These are phyloP conservation scores for Paecilomyces dactylethromorphus DNA, from an alignment of 2,329 filamentous ascomycete species.

Conservation along the genomic window DNA sequence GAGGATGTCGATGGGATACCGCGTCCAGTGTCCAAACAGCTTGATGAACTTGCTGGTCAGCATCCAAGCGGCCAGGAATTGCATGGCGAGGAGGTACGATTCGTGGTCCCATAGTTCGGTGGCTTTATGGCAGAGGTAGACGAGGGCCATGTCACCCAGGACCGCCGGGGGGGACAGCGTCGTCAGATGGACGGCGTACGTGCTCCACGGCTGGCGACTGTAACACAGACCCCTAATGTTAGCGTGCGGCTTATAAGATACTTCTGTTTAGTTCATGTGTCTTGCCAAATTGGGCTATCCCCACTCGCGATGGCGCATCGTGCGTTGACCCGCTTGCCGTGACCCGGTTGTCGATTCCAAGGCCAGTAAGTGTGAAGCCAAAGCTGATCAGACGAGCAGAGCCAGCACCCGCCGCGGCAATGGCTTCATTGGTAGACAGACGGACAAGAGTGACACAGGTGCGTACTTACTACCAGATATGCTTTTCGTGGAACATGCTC, in stretches of 20 bases:
- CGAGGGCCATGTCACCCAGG: constrained; percentile 65
- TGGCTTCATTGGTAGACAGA: constrained; percentile 1
- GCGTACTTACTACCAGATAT: constrained; percentile 75
- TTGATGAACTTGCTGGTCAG: constrained; percentile 89
- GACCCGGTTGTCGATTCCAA: background rate
- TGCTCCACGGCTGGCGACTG: constrained; percentile 88
- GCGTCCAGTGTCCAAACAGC: constrained; percentile 76
- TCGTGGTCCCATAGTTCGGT: constrained; percentile 55
- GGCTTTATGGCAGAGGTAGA: constrained; percentile 63
- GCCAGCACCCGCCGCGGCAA: background rate
- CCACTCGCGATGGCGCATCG: constrained; percentile 6
- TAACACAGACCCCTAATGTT: constrained; percentile 17
- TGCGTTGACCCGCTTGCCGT: constrained; percentile 2
- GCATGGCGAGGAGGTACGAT: constrained; percentile 51
- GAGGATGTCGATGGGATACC: constrained; percentile 73
- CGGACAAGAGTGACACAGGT: constrained; percentile 8
- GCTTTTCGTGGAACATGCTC: constrained; percentile 73
- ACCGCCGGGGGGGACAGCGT: constrained; percentile 88
- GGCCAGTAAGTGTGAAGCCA: constrained; percentile 8
- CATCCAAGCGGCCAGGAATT: constrained; percentile 65
- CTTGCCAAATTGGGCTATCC: constrained; percentile 7
- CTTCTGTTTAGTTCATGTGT: constrained; percentile 8
- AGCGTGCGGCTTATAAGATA: constrained; percentile 13
- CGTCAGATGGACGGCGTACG: constrained; percentile 86
- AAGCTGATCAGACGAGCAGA: background rate